Base-by-base conservation (phyloP, 768 basidiomycete genomes). In the Phanerochaete carnosa region DNA sequence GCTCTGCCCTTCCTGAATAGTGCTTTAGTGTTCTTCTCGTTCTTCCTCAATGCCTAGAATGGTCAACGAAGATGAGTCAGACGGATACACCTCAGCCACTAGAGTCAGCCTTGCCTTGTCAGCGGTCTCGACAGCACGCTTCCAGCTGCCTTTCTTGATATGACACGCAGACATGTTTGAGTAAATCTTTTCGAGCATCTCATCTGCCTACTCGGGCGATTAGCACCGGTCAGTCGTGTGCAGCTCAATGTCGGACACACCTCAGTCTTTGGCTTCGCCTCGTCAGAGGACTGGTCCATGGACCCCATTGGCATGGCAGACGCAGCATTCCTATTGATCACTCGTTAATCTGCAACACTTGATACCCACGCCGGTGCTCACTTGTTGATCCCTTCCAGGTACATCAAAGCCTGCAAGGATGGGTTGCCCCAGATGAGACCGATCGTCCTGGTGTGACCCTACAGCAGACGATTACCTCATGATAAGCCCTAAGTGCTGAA, bases 91-190 rank as follows among this genome's bases (percentile, higher is more conserved):
- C n/a, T 25, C 47, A 28, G 15, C 15, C 28, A 28, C 52, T 26
- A 46, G 16, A 52, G 37, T 1, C 11, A 30, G 25, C 22, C 69
- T 16, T 46, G 82, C 91, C 80, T 93, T 89, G 66, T 93, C 86
- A 25, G 92, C 90, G n/a, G 90, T 87, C 65, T 94, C 90, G 55
- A 83, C 70, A 0, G 87, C 88, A 15, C 92, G 84, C 67, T 85
- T 83, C 89, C 89, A 94, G 68, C 92, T 94, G 50, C 79, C 77
- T 53, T 84, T 84, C 73, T 91, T 92, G 68, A 94, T 75, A 70
- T 94, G 90, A 65, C 90, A 92, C 5, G 90, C 90, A 2, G 87
- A 84, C 88, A 91, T 89, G 59, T 94, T 94, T 3, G 89, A 83
- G 63, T 94, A 90, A 49, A 93, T 84, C 76, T 89, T 94, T 73